phyloP scores from a whole-genome alignment of 2,329 filamentous ascomycete species.

The Penicillium frequentans region DNA sequence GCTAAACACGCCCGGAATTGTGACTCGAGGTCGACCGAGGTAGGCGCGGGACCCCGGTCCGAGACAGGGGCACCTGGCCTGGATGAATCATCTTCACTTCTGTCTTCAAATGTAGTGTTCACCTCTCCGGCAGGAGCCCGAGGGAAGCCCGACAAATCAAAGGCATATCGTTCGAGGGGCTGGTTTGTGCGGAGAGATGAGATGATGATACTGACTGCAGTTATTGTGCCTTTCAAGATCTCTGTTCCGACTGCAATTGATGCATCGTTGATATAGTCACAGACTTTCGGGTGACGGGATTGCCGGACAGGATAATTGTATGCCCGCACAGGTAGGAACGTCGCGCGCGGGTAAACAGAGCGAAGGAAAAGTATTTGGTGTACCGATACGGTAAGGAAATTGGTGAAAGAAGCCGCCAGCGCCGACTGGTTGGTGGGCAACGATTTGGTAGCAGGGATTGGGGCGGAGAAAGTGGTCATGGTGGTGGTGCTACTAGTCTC shows the following conservation, averaged over 20 bases:
- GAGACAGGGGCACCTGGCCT: slow-evolving; percentile 29
- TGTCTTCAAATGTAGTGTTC: slow-evolving; percentile 52
- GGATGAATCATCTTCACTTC: slow-evolving; percentile 37
- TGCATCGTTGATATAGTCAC: slow-evolving; percentile 81
- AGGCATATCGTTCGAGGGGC: slow-evolving; percentile 60
- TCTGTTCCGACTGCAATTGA: slow-evolving; percentile 70
- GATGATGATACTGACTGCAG: slow-evolving; percentile 58
- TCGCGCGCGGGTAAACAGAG: slow-evolving; percentile 70
- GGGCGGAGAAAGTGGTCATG: slow-evolving; percentile 42
- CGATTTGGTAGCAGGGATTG: slow-evolving; percentile 42
- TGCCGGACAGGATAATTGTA: slow-evolving; percentile 85
- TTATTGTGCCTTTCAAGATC: slow-evolving; percentile 61
- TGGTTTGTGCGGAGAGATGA: slow-evolving; percentile 51
- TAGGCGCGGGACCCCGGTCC: slow-evolving; percentile 30
- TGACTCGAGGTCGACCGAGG: slow-evolving; percentile 46
- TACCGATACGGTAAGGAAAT: slow-evolving; percentile 78
- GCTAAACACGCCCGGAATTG: slow-evolving; percentile 50
- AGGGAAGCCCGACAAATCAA: slow-evolving; percentile 60
- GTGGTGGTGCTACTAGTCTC: slow-evolving; percentile 42
- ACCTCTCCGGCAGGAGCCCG: slow-evolving; percentile 48
- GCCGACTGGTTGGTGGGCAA: slow-evolving; percentile 53
- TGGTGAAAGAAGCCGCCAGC: slow-evolving; percentile 69
- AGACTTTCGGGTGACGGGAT: slow-evolving; percentile 81
- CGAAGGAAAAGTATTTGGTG: slow-evolving; percentile 87
- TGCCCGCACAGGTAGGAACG: slow-evolving; percentile 76